Percentiles rank a stretch among this genome's conserved stretches.
Conservation (phyloP, 495 filamentous ascomycete species). For the Penicillium coffeae region DNA sequence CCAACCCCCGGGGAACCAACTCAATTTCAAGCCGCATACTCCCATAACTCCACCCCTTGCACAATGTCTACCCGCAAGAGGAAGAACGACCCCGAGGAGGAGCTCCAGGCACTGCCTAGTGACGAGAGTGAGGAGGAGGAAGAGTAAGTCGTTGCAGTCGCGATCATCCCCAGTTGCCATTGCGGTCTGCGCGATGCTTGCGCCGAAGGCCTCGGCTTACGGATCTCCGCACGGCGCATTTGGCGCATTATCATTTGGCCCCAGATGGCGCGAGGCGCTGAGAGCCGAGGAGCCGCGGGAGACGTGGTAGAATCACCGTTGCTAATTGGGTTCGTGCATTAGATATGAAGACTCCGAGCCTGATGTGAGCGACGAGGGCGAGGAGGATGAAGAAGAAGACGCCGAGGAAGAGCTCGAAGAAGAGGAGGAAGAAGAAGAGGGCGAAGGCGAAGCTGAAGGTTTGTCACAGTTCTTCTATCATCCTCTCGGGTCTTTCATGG, state of each 20-base stretch:
- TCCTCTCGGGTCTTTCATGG: not conserved
- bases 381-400: conserved; percentile 29
- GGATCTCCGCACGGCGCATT: not conserved
- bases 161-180: not conserved
- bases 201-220: not conserved
- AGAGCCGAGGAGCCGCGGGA: too few relatives aligned
- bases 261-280: not conserved
- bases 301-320: too few relatives aligned
- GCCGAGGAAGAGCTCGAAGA: conserved; percentile 19
- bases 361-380: conserved; percentile 41
- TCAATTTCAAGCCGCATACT: conserved; percentile 8
- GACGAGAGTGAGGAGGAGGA: conserved; percentile 62
- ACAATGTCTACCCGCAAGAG: conserved; percentile 62
- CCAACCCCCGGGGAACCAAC: not conserved
- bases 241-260: not conserved
- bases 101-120: conserved; percentile 58
- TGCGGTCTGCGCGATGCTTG: not conserved
- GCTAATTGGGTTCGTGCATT: conserved; percentile 7
- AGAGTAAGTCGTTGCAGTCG: conserved; percentile 46
- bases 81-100: conserved; percentile 59
- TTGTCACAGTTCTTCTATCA: not conserved
- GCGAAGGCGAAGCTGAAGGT: conserved; percentile 24
- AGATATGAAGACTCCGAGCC: conserved; percentile 50
- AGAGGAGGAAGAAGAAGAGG: conserved; percentile 27
- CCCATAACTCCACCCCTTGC: conserved; percentile 6